Percentiles rank a stretch among this genome's conserved stretches.
These are phyloP conservation scores for Lactifluus hygrophoroides DNA, from an alignment of 768 basidiomycete genomes.

Conservation along the genomic window DNA sequence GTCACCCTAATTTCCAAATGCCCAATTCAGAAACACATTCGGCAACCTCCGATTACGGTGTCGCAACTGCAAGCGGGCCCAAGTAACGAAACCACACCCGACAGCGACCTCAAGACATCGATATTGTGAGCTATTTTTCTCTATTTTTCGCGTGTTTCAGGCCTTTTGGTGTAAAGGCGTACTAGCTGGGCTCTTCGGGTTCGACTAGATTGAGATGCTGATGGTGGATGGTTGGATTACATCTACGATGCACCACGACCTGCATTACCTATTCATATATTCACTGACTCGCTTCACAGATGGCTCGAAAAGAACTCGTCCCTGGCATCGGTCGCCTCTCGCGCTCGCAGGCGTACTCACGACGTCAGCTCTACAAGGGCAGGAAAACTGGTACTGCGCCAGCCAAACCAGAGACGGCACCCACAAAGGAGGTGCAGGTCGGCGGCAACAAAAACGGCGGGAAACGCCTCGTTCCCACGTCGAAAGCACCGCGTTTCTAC, in stretches of 20 bases:
- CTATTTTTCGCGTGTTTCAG: conserved; percentile 9
- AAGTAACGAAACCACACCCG: conserved; percentile 22
- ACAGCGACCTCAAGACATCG: conserved; percentile 36
- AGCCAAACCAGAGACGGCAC: conserved; percentile 47
- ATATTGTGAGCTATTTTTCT: conserved; percentile 33
- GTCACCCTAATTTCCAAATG: neutral
- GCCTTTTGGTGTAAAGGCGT: neutral
- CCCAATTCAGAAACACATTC: too few species aligned
- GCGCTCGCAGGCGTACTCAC: conserved; percentile 70
- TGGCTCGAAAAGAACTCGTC: conserved; percentile 84
- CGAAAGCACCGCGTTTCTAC: conserved; percentile 86
- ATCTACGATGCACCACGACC: conserved; percentile 29
- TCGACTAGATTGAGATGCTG: conserved; percentile 15
- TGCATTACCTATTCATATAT: neutral
- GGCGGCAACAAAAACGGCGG: conserved; percentile 88
- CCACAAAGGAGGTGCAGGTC: conserved; percentile 69
- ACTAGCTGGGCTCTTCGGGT: neutral
- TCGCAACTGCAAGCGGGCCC: conserved; percentile 14
- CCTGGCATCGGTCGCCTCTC: conserved; percentile 77
- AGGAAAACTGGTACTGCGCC: conserved; percentile 67
- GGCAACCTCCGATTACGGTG: conserved; percentile 13
- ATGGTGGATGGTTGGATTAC: conserved; percentile 28
- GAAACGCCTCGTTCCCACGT: conserved; percentile 77
- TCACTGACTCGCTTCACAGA: conserved; percentile 33
- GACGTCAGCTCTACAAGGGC: conserved; percentile 81